Conservation (phyloP, 2,329 filamentous ascomycete genomes). For the Nemania abortiva region DNA sequence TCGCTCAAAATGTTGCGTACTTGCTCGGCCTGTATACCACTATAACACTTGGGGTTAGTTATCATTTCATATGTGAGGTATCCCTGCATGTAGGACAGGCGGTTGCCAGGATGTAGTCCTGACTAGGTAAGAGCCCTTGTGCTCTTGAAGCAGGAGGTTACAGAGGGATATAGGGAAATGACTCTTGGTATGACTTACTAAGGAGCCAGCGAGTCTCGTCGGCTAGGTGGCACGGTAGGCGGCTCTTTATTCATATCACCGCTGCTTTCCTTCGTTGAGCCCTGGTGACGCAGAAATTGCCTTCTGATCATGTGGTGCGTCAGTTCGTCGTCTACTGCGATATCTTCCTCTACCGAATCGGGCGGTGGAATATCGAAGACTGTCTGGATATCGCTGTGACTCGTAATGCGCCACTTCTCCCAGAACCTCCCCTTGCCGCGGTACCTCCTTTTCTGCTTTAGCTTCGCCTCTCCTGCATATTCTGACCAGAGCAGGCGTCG, state of each 20-base stretch:
- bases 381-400: slow-evolving; percentile 77
- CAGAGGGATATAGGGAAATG: background rate
- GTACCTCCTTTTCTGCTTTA: slow-evolving; percentile 43
- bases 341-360: slow-evolving; percentile 67
- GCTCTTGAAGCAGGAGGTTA: background rate
- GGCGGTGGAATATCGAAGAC: slow-evolving; percentile 80
- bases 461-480: slow-evolving; percentile 46
- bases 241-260: slow-evolving; percentile 36
- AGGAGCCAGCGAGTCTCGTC: slow-evolving; percentile 67
- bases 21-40: slow-evolving; percentile 63
- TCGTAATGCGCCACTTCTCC: slow-evolving; percentile 76
- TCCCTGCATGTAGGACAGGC: background rate
- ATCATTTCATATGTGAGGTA: background rate
- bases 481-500: slow-evolving; percentile 73
- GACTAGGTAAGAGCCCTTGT: background rate
- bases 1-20: slow-evolving; percentile 63
- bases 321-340: slow-evolving; percentile 69
- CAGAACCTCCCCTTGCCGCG: slow-evolving; percentile 65
- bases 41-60: slow-evolving; percentile 14
- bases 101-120: background rate
- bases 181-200: slow-evolving; percentile 50
- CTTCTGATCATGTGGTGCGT: slow-evolving; percentile 69
- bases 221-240: slow-evolving; percentile 53
- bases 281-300: slow-evolving; percentile 64
- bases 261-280: slow-evolving; percentile 48